Percentiles rank a stretch among this genome's conserved stretches.
phyloP scores from a whole-genome alignment of 1,284 basidiomycete species.

The Lignosus rhinocerotis region DNA sequence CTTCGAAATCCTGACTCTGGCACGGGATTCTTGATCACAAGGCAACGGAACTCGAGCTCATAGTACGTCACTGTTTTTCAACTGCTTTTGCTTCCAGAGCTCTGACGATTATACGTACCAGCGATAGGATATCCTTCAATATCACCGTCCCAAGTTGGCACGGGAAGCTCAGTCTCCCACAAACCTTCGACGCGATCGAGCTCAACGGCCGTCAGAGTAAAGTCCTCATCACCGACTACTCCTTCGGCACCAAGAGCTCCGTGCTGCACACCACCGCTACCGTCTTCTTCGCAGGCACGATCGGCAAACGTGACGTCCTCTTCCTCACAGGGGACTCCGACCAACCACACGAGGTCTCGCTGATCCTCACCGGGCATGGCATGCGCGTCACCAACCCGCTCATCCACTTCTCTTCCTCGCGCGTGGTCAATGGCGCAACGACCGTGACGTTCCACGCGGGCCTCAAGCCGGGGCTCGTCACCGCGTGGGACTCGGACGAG shows the following conservation, averaged over 20 bases:
- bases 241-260: conserved; percentile 54
- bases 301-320: conserved; percentile 67
- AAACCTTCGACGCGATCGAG: conserved; percentile 50
- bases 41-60: conserved; percentile 68
- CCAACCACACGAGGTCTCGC: conserved; percentile 61
- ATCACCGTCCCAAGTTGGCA: conserved; percentile 54
- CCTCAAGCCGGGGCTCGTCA: conserved; percentile 51
- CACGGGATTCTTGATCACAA: conserved; percentile 68
- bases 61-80: conserved; percentile 45
- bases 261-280: conserved; percentile 67
- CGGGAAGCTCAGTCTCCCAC: conserved; percentile 55
- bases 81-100: not conserved
- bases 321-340: conserved; percentile 62
- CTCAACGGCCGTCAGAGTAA: conserved; percentile 71
- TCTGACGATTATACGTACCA: conserved; percentile 25
- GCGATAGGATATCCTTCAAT: conserved; percentile 51
- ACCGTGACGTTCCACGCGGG: conserved; percentile 56
- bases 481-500: conserved; percentile 62
- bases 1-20: conserved; percentile 66
- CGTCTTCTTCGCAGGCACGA: conserved; percentile 65
- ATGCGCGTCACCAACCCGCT: conserved; percentile 33
- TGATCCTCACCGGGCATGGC: conserved; percentile 47
- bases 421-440: conserved; percentile 20
- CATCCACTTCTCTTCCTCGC: conserved; percentile 32
- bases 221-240: conserved; percentile 66